Evolutionary conservation across 371 early-diverging fungal genomes (phyloP).

Genomic region (Mucor saturninus): DNA sequence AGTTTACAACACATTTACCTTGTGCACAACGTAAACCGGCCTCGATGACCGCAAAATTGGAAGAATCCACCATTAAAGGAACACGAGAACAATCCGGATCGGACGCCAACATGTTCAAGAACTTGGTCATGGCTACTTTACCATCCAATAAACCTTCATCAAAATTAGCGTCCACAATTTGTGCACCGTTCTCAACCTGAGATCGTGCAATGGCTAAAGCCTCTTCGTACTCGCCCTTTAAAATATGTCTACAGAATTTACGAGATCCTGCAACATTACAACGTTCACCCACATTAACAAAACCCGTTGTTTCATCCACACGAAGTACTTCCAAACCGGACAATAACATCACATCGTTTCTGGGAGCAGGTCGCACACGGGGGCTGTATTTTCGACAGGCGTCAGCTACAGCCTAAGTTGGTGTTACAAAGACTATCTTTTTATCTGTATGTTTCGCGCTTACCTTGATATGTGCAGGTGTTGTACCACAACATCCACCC

Average conservation of each 20-base stretch:
- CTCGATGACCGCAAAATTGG: conserved; percentile 95
- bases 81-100: conserved; percentile 90
- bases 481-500: conserved; percentile 97
- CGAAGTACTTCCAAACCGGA: conserved; percentile 86
- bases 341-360: conserved; percentile 73
- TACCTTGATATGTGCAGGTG: conserved; percentile 88
- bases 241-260: conserved; percentile 89
- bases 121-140: conserved; percentile 88
- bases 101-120: conserved; percentile 90
- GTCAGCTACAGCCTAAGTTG: conserved; percentile 75
- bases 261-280: conserved; percentile 96
- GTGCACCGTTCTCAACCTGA: conserved; percentile 94
- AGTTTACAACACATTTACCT: conserved; percentile 96
- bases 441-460: not conserved
- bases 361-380: conserved; percentile 68
- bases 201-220: conserved; percentile 90
- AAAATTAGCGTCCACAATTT: conserved; percentile 93
- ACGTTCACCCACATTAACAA: conserved; percentile 94
- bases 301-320: conserved; percentile 80
- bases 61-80: conserved; percentile 94
- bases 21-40: conserved; percentile 94
- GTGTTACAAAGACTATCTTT: not conserved
- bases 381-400: conserved; percentile 75
- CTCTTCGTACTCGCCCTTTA: conserved; percentile 90
- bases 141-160: conserved; percentile 96